Percentiles rank a stretch among this genome's conserved stretches.
phyloP scores from a whole-genome alignment of 176 grass and related monocot species.

The Areca catechu region DNA sequence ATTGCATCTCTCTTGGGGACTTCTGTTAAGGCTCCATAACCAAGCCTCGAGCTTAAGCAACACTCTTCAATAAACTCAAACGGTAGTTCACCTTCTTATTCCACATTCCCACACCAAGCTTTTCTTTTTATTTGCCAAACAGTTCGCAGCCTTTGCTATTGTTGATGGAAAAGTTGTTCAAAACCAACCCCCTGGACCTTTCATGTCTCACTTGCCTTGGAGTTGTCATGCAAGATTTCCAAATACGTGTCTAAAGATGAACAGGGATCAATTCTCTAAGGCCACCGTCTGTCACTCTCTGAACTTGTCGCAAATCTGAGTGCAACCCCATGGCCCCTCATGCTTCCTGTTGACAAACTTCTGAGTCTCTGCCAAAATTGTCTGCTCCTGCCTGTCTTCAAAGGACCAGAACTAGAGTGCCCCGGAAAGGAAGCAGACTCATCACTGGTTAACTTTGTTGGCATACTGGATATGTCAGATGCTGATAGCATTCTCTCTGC shows the following conservation, averaged over 20 bases:
- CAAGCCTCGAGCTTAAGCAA: neutral
- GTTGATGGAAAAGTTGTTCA: too few relatives aligned
- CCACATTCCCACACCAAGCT: too few relatives aligned
- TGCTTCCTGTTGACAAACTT: conserved; percentile 64
- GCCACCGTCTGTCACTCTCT: conserved; percentile 27
- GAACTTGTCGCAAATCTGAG: conserved; percentile 50
- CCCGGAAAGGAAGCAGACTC: conserved; percentile 43
- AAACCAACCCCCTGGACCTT: too few relatives aligned
- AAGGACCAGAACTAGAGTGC: conserved; percentile 67
- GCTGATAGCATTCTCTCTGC: conserved; percentile 66
- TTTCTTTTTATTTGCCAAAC: too few relatives aligned
- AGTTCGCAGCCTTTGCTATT: too few relatives aligned
- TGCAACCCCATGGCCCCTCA: conserved; percentile 65
- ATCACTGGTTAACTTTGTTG: conserved; percentile 32
- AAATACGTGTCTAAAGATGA: conserved; percentile 11
- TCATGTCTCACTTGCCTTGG: too few relatives aligned
- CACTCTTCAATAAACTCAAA: neutral
- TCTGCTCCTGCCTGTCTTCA: conserved; percentile 46
- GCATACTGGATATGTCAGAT: conserved; percentile 59
- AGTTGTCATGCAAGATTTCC: neutral
- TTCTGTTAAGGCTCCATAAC: neutral
- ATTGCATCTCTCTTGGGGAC: neutral
- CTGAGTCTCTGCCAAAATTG: conserved; percentile 79
- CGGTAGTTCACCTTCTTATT: too few relatives aligned
- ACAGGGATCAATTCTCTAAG: conserved; percentile 18